Percentiles rank a stretch among this genome's conserved stretches.
These are phyloP conservation scores for Fusarium duplospermum DNA, from an alignment of 2,329 filamentous ascomycete genomes.

Conservation along the genomic window DNA sequence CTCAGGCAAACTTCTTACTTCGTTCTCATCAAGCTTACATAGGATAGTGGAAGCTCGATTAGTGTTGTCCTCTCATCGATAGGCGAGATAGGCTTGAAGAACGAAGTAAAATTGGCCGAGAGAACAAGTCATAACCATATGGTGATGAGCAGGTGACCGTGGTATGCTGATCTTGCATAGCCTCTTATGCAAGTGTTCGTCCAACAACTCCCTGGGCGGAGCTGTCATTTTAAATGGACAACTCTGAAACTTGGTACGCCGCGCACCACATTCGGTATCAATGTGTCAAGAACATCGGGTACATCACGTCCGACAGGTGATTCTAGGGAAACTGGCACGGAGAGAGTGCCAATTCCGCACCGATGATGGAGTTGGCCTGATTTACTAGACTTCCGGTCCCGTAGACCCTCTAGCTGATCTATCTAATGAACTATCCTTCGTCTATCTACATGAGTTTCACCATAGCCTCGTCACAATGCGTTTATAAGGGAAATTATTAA, in stretches of 20 bases:
- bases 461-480: no score
- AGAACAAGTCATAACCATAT: background rate
- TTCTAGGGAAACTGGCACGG: no score
- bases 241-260: background rate
- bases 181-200: background rate
- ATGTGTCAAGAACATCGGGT: no score
- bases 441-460: no score
- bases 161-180: background rate
- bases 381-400: no score
- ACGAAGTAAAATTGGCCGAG: accelerated
- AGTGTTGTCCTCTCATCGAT: background rate
- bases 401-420: no score
- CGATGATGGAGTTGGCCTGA: no score
- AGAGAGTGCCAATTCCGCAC: no score
- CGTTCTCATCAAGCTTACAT: background rate
- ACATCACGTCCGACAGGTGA: no score
- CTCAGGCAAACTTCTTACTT: background rate
- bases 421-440: no score
- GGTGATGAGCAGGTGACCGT: background rate
- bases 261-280: background rate
- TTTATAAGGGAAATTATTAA: no score
- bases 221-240: background rate
- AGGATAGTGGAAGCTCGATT: background rate
- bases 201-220: background rate
- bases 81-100: background rate